phyloP scores from a whole-genome alignment of 192 early-diverging fungal species.

The Entomortierella beljakovae region DNA sequence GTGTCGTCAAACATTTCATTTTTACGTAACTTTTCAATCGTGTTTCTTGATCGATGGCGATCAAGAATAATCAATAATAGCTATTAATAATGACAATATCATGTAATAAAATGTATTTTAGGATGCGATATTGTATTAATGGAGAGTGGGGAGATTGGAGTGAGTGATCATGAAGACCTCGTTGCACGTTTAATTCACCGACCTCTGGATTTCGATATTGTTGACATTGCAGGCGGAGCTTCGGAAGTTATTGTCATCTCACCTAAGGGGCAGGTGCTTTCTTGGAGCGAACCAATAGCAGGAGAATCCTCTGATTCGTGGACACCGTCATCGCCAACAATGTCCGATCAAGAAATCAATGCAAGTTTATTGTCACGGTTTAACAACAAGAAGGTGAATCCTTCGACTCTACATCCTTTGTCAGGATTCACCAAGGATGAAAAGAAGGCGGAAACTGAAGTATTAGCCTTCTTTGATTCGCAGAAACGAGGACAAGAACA shows the following conservation, averaged over 20 bases:
- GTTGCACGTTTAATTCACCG: conserved; percentile 52
- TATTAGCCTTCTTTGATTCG: conserved; percentile 40
- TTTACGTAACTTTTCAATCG: not conserved
- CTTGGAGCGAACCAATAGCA: conserved; percentile 37
- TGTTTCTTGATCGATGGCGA: not conserved
- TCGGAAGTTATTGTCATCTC: conserved; percentile 51
- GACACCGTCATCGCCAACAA: not conserved
- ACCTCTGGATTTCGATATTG: conserved; percentile 24
- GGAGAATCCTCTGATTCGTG: not conserved
- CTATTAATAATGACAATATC: too few relatives aligned
- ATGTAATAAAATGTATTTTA: not conserved
- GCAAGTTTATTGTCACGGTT: conserved; percentile 5
- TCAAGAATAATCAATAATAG: too few relatives aligned
- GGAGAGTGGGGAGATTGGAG: conserved; percentile 46
- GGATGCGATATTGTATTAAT: conserved; percentile 52
- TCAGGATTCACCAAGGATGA: conserved; percentile 31
- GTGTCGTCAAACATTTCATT: not conserved
- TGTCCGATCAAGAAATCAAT: not conserved
- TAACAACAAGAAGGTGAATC: conserved; percentile 8
- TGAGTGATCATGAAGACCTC: conserved; percentile 53
- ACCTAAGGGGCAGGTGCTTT: conserved; percentile 31
- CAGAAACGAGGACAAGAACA: conserved; percentile 19
- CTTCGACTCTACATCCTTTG: conserved; percentile 24
- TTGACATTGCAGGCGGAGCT: conserved; percentile 46
- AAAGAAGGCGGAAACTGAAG: conserved; percentile 38